A percentile compares a stretch with the other conserved stretches of the same genome.
Evolutionary conservation across 2,329 filamentous ascomycete species (phyloP).

Genomic region (Aspergillus brunneoviolaceus): DNA sequence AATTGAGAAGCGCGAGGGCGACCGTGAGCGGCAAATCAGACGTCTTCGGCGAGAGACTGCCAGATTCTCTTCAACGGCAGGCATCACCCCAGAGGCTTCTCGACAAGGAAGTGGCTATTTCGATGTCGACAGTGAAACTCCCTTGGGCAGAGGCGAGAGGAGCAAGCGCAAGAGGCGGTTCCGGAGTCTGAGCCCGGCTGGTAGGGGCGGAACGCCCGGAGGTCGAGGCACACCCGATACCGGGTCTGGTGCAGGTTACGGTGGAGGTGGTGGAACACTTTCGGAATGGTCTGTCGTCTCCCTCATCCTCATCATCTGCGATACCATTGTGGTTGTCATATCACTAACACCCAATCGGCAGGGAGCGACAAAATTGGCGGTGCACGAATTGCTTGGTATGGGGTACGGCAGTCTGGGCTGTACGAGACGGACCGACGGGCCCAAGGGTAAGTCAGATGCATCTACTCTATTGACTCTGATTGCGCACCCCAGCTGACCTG

Average conservation of each 20-base stretch:
- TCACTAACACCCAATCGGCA: conserved; percentile 25
- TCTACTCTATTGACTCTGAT: neutral
- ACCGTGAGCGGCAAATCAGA: conserved; percentile 86
- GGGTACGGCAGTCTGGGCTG: conserved; percentile 91
- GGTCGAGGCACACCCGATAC: conserved; percentile 76
- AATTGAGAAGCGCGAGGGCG: conserved; percentile 94
- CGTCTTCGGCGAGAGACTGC: conserved; percentile 87
- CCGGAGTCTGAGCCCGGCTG: conserved; percentile 79
- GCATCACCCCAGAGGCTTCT: conserved; percentile 75
- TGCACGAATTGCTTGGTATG: conserved; percentile 85
- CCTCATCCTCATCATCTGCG: neutral
- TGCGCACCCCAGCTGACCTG: conserved; percentile 17
- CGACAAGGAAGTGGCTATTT: conserved; percentile 59
- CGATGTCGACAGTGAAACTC: conserved; percentile 65
- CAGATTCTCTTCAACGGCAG: conserved; percentile 81
- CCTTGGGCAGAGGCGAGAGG: conserved; percentile 86
- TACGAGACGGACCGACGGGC: conserved; percentile 84
- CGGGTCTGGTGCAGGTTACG: conserved; percentile 64
- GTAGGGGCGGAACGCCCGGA: conserved; percentile 65
- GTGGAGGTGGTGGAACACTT: conserved; percentile 62
- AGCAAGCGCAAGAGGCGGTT: conserved; percentile 95
- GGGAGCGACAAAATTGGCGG: conserved; percentile 79
- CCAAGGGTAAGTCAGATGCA: conserved; percentile 63
- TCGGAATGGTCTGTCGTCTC: conserved; percentile 55
- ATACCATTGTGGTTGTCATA: neutral